phyloP scores from a whole-genome alignment of 352 stramenopile species.

The Globisporangium cystogenes region DNA sequence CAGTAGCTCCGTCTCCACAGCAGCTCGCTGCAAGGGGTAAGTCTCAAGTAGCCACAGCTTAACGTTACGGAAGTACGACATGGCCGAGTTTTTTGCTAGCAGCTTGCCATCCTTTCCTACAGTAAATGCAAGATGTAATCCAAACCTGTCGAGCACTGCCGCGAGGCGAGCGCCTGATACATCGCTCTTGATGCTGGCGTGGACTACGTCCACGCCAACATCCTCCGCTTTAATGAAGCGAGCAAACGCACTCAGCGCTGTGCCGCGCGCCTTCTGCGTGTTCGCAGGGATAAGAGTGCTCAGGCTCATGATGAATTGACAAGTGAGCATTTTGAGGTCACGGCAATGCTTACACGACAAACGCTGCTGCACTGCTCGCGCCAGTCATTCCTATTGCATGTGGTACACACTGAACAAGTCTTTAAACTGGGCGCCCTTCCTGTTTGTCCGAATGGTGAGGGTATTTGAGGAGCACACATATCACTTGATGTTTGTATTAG shows the following conservation, averaged over 20 bases:
- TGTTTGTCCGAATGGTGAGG: too few relatives aligned
- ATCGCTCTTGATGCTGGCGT: too few relatives aligned
- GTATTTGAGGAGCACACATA: too few relatives aligned
- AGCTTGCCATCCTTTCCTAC: neutral
- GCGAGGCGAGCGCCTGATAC: too few relatives aligned
- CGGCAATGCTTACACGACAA: too few relatives aligned
- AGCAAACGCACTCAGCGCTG: neutral
- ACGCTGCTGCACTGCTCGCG: neutral
- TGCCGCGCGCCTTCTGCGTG: neutral
- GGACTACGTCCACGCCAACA: constrained; percentile 1
- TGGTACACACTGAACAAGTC: too few relatives aligned
- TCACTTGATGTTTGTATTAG: too few relatives aligned
- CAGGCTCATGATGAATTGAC: neutral
- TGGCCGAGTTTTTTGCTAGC: neutral
- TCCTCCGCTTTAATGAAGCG: neutral
- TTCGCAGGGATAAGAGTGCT: neutral
- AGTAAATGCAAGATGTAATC: constrained; percentile 7
- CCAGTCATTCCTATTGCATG: too few relatives aligned
- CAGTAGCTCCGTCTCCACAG: neutral
- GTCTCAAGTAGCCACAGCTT: constrained; percentile 1
- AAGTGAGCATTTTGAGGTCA: neutral
- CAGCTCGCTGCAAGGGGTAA: neutral
- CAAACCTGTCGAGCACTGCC: too few relatives aligned
- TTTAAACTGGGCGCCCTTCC: too few relatives aligned
- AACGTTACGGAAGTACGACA: neutral